Evolutionary conservation across 1,139 yeast species (phyloP).

Genomic region (Diutina scorzettiae): DNA sequence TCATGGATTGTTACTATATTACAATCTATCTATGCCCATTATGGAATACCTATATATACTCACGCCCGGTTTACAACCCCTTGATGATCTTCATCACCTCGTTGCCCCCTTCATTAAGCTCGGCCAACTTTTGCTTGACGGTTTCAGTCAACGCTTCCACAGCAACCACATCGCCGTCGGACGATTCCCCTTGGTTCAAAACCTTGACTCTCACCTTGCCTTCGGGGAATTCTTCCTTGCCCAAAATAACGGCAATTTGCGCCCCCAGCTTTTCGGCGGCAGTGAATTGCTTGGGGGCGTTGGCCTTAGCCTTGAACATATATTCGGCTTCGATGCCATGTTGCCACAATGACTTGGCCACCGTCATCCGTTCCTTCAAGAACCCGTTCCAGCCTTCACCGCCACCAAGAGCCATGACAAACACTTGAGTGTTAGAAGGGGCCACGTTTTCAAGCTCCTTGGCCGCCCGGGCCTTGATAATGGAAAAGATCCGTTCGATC

Average conservation of each 20-base stretch:
- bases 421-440: slow-evolving; percentile 84
- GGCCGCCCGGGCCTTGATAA: slow-evolving; percentile 64
- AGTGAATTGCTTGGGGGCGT: slow-evolving; percentile 90
- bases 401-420: slow-evolving; percentile 96
- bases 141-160: slow-evolving; percentile 44
- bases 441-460: slow-evolving; percentile 47
- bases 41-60: not conserved
- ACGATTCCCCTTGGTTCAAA: slow-evolving; percentile 81
- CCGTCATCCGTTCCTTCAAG: slow-evolving; percentile 78
- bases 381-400: slow-evolving; percentile 94
- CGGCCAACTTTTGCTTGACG: slow-evolving; percentile 42
- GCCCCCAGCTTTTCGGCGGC: slow-evolving; percentile 95
- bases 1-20: not conserved
- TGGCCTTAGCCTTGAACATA: slow-evolving; percentile 83
- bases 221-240: slow-evolving; percentile 80
- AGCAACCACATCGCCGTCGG: slow-evolving; percentile 71
- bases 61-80: slow-evolving; percentile 1
- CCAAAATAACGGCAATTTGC: slow-evolving; percentile 80
- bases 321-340: slow-evolving; percentile 86
- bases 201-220: slow-evolving; percentile 79
- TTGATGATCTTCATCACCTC: slow-evolving; percentile 1
- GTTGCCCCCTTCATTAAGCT: slow-evolving; percentile 1
- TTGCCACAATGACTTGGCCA: slow-evolving; percentile 74
- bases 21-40: no score
- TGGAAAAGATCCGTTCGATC: slow-evolving; percentile 85